Base-by-base conservation (phyloP, 768 basidiomycete genomes). In the Leccinum boreale region DNA sequence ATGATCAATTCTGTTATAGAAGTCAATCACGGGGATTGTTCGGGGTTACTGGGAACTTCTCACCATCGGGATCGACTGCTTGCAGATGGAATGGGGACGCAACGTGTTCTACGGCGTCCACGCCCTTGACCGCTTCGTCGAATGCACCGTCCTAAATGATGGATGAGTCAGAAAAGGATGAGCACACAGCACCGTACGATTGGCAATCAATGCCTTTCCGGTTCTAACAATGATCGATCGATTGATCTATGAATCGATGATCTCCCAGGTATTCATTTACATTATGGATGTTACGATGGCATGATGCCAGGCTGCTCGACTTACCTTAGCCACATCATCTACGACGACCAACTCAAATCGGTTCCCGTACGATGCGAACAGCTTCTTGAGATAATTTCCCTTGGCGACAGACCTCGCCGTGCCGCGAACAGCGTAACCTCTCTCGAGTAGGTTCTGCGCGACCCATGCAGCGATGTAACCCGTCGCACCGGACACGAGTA, bases 61-160 rank as follows among this genome's bases (percentile, higher is more conserved):
- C 0, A 66, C 77, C 76, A 31, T 75, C 65, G 4, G 80, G 80
- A 39, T 84, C 77, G n/a, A 75, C 72, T 1, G 74, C 77, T 1
- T 78, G 72, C 31, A 75, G 59, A 54, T 79, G 73, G 64, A 85
- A 79, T 1, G 89, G 88, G 1, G 87, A 89, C 0, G 87, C 87
- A 4, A 78, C 83, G 64, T 90, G 90, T 36, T 76, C 79, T 52
- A 94, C 82, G 0, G 80, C 91, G 58, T 90, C 85, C 8, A 92
- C 84, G 1, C 81, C 89, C 68, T 85, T 82, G 58, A 92, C 86
- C 0, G 85, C 90, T 52, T 90, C 84, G 67, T 93, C 89, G 60
- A 92, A 94, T 1, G 86, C 88, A 7, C 82, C 83, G 3, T 79
- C 79, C 84, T 85, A 33, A 23, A 26, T 19, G 46, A 48, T 19